These are phyloP conservation scores for Cladorrhinum samala DNA, from an alignment of 495 filamentous ascomycete genomes.

Conservation along the genomic window DNA sequence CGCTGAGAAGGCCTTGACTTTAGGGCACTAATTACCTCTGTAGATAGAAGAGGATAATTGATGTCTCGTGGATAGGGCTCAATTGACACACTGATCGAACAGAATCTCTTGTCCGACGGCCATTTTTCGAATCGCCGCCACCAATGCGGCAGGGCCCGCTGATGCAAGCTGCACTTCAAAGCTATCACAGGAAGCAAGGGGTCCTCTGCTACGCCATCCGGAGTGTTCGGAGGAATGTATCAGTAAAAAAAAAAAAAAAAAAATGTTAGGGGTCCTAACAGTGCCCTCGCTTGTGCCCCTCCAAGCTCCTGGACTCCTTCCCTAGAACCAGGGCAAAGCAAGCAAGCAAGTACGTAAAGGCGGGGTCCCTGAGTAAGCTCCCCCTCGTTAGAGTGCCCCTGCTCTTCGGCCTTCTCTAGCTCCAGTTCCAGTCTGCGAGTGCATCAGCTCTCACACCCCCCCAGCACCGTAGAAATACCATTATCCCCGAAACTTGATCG, in stretches of 20 bases:
- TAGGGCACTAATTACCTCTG: neutral
- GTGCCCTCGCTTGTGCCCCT: neutral
- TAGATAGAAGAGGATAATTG: no score
- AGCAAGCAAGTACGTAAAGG: slow-evolving; percentile 16
- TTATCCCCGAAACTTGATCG: slow-evolving; percentile 29
- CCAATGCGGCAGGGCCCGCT: neutral
- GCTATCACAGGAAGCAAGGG: neutral
- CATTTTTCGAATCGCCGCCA: no score
- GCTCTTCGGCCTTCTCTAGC: slow-evolving; percentile 13
- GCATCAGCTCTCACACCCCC: slow-evolving; percentile 20
- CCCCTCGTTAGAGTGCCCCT: slow-evolving; percentile 23
- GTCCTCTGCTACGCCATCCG: slow-evolving; percentile 3
- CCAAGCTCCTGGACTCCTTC: slow-evolving; percentile 12
- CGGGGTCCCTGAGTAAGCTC: slow-evolving; percentile 36
- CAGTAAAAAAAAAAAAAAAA: no score
- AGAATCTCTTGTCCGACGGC: no score
- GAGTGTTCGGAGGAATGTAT: slow-evolving; percentile 10
- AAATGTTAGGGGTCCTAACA: slow-evolving; percentile 7
- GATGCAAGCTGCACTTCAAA: neutral
- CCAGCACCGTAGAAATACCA: slow-evolving; percentile 28
- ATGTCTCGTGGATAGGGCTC: no score
- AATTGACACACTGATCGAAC: no score
- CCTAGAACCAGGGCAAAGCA: slow-evolving; percentile 13
- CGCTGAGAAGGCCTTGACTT: neutral
- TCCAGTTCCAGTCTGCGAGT: slow-evolving; percentile 20